Base-by-base conservation (phyloP, 2,329 filamentous ascomycete genomes). In the Aspergillus pseudoviridinutans region DNA sequence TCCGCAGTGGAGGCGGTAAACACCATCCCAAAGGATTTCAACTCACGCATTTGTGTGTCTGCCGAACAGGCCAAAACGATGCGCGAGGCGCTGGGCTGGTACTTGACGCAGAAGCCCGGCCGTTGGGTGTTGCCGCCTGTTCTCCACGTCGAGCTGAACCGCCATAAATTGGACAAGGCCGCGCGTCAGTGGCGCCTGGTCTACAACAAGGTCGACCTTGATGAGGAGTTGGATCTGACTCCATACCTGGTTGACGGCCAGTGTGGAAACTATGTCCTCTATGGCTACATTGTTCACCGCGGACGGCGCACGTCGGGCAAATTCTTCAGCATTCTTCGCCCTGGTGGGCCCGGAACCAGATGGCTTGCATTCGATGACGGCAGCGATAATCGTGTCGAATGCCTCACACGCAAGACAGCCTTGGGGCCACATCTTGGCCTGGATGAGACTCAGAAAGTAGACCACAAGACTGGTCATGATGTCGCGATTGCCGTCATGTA, bases 361-460 rank as follows among this genome's bases (percentile, higher is more conserved):
- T 87, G 85, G 85, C 81, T 87, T 55, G 79, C 78, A 35, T 87
- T 86, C 61, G 79, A 83, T 32, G 81, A 84, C 61, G 79, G 78
- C 55, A 79, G 80, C 29, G 80, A 81, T 32, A 82, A 83, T 56
- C 78, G 79, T 52, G 83, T 87, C 32, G 79, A 78, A 53, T 82
- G 82, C 49, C 69, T 86, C 57, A 86, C 84, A 0, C 77, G 77
- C 41, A 82, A 81, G 61, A 79, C 82, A 58, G 84, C 83, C 17
- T 66, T 84, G 25, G 75, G 78, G 17, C 71, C 70, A 5, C 81
- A 84, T 54, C 77, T 84, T 61, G 83, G 82, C 12, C 63, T 76
- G 24, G 69, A 74, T 46, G 58, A 68, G 0, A 72, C 70, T 3
- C 77, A 79, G 51, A 70, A 78, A 24, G 69, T 73, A 1, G 77